Conservation (phyloP, 2,329 filamentous ascomycete species). For the Cladosporium sp. region DNA sequence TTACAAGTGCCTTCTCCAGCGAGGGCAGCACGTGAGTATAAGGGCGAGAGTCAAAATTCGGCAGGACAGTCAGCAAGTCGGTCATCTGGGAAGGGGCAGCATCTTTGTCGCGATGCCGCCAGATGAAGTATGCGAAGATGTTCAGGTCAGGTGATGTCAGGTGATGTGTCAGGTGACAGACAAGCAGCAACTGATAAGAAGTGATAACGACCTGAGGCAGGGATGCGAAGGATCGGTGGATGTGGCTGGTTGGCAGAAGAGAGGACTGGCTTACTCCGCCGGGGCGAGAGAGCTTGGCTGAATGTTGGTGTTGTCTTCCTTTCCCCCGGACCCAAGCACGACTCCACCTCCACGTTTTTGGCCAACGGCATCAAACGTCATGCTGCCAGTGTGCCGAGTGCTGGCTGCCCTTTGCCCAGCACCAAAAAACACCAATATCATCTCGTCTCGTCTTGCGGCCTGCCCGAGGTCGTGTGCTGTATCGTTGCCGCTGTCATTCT, state of each 20-base stretch:
- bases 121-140: neutral
- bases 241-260: constrained; percentile 1
- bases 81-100: constrained; percentile 60
- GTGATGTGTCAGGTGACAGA: neutral
- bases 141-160: neutral
- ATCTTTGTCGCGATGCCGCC: constrained; percentile 25
- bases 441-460: neutral
- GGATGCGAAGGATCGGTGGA: neutral
- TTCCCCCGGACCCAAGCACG: constrained; percentile 20
- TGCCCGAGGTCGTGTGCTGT: constrained; percentile 17
- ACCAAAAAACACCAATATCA: neutral
- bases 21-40: constrained; percentile 75
- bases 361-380: constrained; percentile 9
- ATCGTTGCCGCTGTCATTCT: neutral
- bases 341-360: constrained; percentile 4
- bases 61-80: constrained; percentile 80
- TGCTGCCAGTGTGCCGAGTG: constrained; percentile 15
- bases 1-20: constrained; percentile 75
- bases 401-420: neutral
- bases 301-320: constrained; percentile 16
- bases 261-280: neutral
- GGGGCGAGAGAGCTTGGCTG: neutral
- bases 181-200: neutral
- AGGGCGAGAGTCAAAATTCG: constrained; percentile 69
- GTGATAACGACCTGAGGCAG: neutral